Conservation (phyloP, 2,329 filamentous ascomycete species). For the Aspergillus flavus region DNA sequence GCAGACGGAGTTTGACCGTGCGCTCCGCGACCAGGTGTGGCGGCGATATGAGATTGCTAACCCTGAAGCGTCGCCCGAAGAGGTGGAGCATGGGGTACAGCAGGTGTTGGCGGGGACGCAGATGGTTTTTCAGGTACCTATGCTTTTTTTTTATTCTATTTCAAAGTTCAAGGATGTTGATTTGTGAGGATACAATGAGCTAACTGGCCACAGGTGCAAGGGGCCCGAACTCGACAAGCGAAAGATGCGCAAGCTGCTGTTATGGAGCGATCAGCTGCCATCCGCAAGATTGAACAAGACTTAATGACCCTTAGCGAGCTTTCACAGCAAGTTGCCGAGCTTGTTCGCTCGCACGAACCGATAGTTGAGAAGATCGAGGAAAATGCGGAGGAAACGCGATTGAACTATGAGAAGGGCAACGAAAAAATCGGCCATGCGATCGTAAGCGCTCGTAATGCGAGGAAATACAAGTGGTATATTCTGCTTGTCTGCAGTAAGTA, state of each 20-base stretch:
- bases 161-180: background rate
- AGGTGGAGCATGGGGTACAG: conserved; percentile 12
- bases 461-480: conserved; percentile 19
- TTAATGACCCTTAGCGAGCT: conserved; percentile 10
- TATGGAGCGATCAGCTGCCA: conserved; percentile 16
- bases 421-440: conserved; percentile 9
- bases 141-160: too few relatives aligned
- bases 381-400: background rate
- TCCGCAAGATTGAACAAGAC: conserved; percentile 19
- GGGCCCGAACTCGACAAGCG: conserved; percentile 11
- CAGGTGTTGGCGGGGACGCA: conserved; percentile 3
- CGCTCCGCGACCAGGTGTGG: conserved; percentile 13
- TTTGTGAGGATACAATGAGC: background rate
- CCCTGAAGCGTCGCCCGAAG: conserved; percentile 10
- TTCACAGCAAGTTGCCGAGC: conserved; percentile 13
- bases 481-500: conserved; percentile 16
- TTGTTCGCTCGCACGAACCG: conserved; percentile 14
- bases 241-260: conserved; percentile 14
- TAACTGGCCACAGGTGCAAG: conserved; percentile 13
- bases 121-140: background rate
- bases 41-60: conserved; percentile 16
- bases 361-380: conserved; percentile 5
- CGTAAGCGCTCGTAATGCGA: conserved; percentile 14
- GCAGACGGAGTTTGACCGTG: conserved; percentile 4
- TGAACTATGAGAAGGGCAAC: background rate